Base-by-base conservation (phyloP, 2,329 filamentous ascomycete species). In the Nemania sp. region DNA sequence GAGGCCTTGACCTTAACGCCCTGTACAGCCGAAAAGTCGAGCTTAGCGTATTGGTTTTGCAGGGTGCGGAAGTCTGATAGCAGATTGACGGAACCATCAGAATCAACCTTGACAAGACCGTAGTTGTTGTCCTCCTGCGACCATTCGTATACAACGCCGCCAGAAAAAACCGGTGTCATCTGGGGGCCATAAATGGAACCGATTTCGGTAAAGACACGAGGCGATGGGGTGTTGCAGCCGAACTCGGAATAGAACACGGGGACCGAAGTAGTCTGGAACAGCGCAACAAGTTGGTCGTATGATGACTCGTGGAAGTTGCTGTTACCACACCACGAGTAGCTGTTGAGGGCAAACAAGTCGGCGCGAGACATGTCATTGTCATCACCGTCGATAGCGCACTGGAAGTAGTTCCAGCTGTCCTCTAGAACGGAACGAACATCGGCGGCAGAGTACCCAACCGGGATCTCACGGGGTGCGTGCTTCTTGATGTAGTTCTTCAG, bases 231-330 rank as follows among this genome's bases (percentile, higher is more conserved):
- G 75, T 91, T 93, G 82, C 90, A 93, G 56, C 90, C 90, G 64
- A 80, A 88, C 68, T 94, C 90, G 60, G 86, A 90, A 77, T 90
- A 92, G 79, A 93, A 93, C 64, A 92, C 79, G 26, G 89, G 89
- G 31, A 91, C 80, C 14, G 85, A 82, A 33, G 80, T 82, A 60
- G 78, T 78, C 63, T 77, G 72, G 76, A 93, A 91, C 69, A 85
- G 82, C 2, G 75, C 69, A 42, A 88, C 83, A 30, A 91, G 76
- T 15, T 77, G 73, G 61, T 86, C 74, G 69, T 86, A 91, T 30
- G 81, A 80, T 2, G 84, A 83, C 46, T 77, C 80, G 52, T 80
- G 70, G 71, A 82, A 89, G 42, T 80, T 83, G 49, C 85, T 85
- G 11, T 83, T 74, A 48, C 80, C 82, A 64, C 88, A 89, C 79